Evolutionary conservation across 164 flowering plant genomes (phyloP).

Genomic region (Stephania japonica): DNA sequence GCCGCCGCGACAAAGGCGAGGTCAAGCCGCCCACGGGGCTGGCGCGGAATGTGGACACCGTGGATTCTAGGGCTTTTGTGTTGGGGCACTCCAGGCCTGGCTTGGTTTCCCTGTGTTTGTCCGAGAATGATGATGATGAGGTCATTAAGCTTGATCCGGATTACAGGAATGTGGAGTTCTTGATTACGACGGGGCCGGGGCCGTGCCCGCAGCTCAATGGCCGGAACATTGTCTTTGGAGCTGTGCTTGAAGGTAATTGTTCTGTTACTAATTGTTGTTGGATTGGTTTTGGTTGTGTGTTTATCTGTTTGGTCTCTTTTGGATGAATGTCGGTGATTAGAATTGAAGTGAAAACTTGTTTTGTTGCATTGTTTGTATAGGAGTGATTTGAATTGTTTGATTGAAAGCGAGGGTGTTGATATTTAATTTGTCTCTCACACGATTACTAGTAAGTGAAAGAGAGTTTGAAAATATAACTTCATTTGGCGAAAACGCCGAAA

Average conservation of each 20-base stretch:
- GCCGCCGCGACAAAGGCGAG: conserved; percentile 62
- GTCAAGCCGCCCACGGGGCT: conserved; percentile 46
- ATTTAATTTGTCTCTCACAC: too few relatives aligned
- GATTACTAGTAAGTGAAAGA: too few relatives aligned
- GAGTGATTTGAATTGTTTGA: too few relatives aligned
- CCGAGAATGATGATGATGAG: conserved; percentile 91
- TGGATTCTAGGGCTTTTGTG: conserved; percentile 55
- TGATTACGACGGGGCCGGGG: conserved; percentile 95
- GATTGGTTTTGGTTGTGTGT: too few relatives aligned
- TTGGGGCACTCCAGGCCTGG: conserved; percentile 65
- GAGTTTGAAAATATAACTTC: too few relatives aligned
- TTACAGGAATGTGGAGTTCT: conserved; percentile 89
- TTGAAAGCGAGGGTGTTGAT: too few relatives aligned
- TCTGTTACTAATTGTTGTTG: too few relatives aligned
- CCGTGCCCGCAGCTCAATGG: conserved; percentile 80
- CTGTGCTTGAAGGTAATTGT: conserved; percentile 76
- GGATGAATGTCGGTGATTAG: too few relatives aligned
- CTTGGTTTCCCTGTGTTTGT: conserved; percentile 65
- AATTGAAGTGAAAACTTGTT: too few relatives aligned
- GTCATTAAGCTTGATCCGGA: conserved; percentile 59
- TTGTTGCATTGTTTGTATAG: too few relatives aligned
- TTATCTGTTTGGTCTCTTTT: too few relatives aligned
- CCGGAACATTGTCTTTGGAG: conserved; percentile 80
- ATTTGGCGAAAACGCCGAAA: too few relatives aligned
- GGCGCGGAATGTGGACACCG: conserved; percentile 56